These are phyloP conservation scores for Talaromyces albobiverticillius DNA, from an alignment of 2,329 filamentous ascomycete genomes.

Conservation along the genomic window DNA sequence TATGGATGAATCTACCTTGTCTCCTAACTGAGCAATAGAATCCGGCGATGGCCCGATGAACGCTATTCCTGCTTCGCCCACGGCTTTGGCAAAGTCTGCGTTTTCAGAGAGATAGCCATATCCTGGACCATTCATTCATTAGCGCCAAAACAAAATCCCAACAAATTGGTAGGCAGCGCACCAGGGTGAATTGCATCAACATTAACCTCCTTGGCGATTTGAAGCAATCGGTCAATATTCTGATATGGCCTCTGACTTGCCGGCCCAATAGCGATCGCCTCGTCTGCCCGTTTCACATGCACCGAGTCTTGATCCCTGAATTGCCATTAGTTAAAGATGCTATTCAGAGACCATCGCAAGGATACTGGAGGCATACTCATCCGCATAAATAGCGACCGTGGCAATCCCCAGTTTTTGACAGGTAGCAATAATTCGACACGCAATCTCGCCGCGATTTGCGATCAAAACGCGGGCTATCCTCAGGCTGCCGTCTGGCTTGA, in stretches of 20 bases:
- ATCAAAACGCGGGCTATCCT: conserved; percentile 41
- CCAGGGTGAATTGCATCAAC: not conserved
- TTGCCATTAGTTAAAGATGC: not conserved
- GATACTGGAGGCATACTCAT: no score
- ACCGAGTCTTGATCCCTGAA: conserved; percentile 49
- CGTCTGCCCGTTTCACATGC: conserved; percentile 55
- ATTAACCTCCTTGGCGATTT: not conserved
- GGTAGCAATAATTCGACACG: conserved; percentile 52
- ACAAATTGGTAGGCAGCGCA: not conserved
- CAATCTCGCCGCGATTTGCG: conserved; percentile 61
- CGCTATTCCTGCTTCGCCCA: conserved; percentile 53
- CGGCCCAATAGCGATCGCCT: conserved; percentile 49
- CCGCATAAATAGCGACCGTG: conserved; percentile 58
- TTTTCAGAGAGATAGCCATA: conserved; percentile 68
- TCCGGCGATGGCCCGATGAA: conserved; percentile 59
- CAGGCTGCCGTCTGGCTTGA: not conserved
- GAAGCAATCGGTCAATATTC: not conserved
- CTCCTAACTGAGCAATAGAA: conserved; percentile 55
- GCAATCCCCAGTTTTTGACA: conserved; percentile 44
- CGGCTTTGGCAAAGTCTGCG: conserved; percentile 56
- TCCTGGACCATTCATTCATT: conserved; percentile 52
- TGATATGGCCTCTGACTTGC: conserved; percentile 50
- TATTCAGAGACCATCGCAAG: no score
- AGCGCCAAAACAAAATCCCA: not conserved
- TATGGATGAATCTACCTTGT: no score